phyloP scores from a whole-genome alignment of 768 basidiomycete species.

The Pleurotus cornucopiae region DNA sequence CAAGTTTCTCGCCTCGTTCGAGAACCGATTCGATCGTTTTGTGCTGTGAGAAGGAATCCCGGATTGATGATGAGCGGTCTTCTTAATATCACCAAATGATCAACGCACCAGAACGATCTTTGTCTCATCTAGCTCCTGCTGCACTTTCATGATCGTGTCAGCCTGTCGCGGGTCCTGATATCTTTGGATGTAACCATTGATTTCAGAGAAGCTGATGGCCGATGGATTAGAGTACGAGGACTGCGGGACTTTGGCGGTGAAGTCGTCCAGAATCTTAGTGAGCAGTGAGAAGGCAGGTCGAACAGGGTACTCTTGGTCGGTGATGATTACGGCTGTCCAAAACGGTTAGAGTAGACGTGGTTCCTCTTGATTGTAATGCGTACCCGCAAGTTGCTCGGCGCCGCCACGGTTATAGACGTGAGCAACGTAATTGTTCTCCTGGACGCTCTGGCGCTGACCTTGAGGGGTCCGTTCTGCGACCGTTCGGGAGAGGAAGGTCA shows the following conservation, averaged over 20 bases:
- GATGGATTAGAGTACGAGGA: slow-evolving; percentile 61
- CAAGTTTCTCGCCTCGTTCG: slow-evolving; percentile 93
- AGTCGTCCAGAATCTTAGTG: slow-evolving; percentile 91
- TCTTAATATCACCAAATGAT: not conserved
- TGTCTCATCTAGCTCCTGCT: slow-evolving; percentile 97
- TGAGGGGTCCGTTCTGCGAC: slow-evolving; percentile 83
- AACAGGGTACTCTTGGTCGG: slow-evolving; percentile 94
- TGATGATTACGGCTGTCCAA: slow-evolving; percentile 76
- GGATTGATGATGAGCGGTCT: not conserved
- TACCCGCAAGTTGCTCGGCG: slow-evolving; percentile 82
- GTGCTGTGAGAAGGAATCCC: slow-evolving; percentile 52
- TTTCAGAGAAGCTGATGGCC: slow-evolving; percentile 72
- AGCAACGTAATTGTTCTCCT: slow-evolving; percentile 90
- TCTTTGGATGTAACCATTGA: slow-evolving; percentile 75
- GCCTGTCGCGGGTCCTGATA: slow-evolving; percentile 98
- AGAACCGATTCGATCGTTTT: slow-evolving; percentile 99
- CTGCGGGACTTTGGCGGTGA: slow-evolving; percentile 74
- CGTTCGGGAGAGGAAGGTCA: slow-evolving; percentile 92
- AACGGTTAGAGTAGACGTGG: too few relatives aligned
- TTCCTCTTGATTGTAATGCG: slow-evolving; percentile 17
- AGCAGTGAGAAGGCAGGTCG: slow-evolving; percentile 95
- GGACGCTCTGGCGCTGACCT: slow-evolving; percentile 89
- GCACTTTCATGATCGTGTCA: slow-evolving; percentile 97
- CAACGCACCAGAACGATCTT: slow-evolving; percentile 90
- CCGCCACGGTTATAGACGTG: slow-evolving; percentile 92